These are phyloP conservation scores for Colletotrichum liaoningense DNA, from an alignment of 2,329 filamentous ascomycete genomes.

Conservation along the genomic window DNA sequence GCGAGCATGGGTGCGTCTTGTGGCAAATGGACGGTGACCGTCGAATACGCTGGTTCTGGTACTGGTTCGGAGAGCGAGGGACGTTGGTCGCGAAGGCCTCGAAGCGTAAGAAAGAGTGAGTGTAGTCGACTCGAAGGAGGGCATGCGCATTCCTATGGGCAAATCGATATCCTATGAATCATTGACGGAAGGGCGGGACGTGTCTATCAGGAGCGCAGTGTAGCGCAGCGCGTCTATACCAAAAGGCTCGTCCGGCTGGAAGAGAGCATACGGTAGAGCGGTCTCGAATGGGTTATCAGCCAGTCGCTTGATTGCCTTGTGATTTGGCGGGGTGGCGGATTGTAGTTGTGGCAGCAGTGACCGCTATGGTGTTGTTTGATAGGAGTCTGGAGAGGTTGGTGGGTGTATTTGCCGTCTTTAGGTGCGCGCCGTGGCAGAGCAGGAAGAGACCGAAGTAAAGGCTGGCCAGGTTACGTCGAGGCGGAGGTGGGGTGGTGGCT, in stretches of 20 bases:
- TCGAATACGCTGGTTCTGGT: conserved; percentile 21
- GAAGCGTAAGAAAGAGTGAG: conserved; percentile 18
- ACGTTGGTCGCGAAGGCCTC: conserved; percentile 6
- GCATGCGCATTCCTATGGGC: conserved; percentile 34
- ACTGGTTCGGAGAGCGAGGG: conserved; percentile 14
- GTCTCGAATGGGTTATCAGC: conserved; percentile 1
- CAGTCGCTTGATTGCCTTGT: conserved; percentile 30
- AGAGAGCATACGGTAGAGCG: conserved; percentile 13
- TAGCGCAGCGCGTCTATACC: conserved; percentile 4
- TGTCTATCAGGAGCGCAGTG: conserved; percentile 15
- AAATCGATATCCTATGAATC: conserved; percentile 28
- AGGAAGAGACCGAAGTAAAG: conserved; percentile 18
- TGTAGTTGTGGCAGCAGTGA: conserved; percentile 23
- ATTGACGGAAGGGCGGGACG: conserved; percentile 22
- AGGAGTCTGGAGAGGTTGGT: conserved; percentile 31
- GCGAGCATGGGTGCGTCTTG: conserved; percentile 66
- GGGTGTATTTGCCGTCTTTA: conserved; percentile 31
- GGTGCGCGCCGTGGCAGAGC: conserved; percentile 32
- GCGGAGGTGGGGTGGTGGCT: conserved; percentile 34
- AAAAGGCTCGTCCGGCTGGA: conserved; percentile 10
- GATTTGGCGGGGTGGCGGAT: conserved; percentile 33
- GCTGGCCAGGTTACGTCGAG: conserved; percentile 28
- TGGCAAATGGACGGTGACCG: conserved; percentile 28
- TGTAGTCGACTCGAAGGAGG: conserved; percentile 21
- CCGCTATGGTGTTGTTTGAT: conserved; percentile 8